These are phyloP conservation scores for Suillus discolor DNA, from an alignment of 768 basidiomycete species.

Conservation along the genomic window DNA sequence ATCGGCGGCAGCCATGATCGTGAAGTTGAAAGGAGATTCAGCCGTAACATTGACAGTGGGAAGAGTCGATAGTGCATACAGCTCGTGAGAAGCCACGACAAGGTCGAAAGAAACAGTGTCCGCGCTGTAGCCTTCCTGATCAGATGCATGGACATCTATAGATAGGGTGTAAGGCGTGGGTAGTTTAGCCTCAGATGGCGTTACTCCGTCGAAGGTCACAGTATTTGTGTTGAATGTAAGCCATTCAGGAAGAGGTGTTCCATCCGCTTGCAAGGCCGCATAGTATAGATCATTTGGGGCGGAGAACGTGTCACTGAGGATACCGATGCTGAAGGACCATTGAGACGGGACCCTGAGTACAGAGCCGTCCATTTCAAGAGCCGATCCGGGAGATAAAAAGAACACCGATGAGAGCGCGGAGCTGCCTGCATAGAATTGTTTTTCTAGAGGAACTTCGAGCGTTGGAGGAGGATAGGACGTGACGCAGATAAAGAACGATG, in stretches of 20 bases:
- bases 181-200: conserved; percentile 51
- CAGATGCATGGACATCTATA: conserved; percentile 68
- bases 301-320: conserved; percentile 64
- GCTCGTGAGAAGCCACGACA: conserved; percentile 67
- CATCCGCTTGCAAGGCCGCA: conserved; percentile 61
- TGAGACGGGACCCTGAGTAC: conserved; percentile 71
- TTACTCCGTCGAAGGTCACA: conserved; percentile 78
- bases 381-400: conserved; percentile 59
- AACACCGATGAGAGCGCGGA: conserved; percentile 78
- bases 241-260: conserved; percentile 76
- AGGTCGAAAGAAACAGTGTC: conserved; percentile 61
- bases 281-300: conserved; percentile 58
- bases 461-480: conserved; percentile 55
- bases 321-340: conserved; percentile 93
- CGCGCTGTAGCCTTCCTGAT: conserved; percentile 72
- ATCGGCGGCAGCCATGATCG: conserved; percentile 55
- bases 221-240: conserved; percentile 66
- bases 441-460: conserved; percentile 52
- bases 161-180: conserved; percentile 45
- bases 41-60: conserved; percentile 75
- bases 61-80: conserved; percentile 52
- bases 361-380: conserved; percentile 51
- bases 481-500: conserved; percentile 58
- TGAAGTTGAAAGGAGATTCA: conserved; percentile 52
- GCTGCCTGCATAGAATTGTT: conserved; percentile 63